Percentiles rank a stretch among this genome's conserved stretches.
Evolutionary conservation across 257 asterid genomes (phyloP).

Genomic region (Leptodermis oblonga): DNA sequence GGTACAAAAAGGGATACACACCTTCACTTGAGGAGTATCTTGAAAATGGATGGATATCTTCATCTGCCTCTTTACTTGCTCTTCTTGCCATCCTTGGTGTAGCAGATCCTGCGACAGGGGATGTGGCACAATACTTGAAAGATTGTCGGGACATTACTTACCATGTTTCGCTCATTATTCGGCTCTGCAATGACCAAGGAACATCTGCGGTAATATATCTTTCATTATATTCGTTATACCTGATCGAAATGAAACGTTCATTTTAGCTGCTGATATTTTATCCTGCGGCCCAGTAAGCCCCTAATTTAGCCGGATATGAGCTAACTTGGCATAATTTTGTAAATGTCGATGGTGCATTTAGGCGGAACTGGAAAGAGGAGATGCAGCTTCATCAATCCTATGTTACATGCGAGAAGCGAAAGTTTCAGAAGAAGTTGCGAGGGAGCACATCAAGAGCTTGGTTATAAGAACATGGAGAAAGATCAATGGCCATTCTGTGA

Average conservation of each 20-base stretch:
- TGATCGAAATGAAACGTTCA: too few relatives aligned
- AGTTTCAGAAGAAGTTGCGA: constrained; percentile 35
- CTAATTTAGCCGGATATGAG: too few relatives aligned
- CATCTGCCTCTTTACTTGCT: constrained; percentile 37
- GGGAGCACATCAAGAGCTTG: constrained; percentile 31
- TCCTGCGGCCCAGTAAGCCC: too few relatives aligned
- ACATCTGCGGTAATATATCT: constrained; percentile 66
- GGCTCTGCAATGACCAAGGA: constrained; percentile 58
- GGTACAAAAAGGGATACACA: constrained; percentile 34
- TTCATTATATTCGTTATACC: too few relatives aligned
- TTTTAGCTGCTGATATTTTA: too few relatives aligned
- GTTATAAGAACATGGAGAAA: constrained; percentile 35
- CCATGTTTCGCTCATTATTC: constrained; percentile 39
- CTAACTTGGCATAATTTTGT: too few relatives aligned
- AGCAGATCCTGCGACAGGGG: constrained; percentile 4
- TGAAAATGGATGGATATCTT: constrained; percentile 49
- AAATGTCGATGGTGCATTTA: too few relatives aligned
- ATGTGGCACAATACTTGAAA: constrained; percentile 18
- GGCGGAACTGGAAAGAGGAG: constrained; percentile 68
- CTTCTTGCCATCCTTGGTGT: constrained; percentile 33
- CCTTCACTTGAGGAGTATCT: constrained; percentile 49
- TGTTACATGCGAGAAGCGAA: constrained; percentile 56
- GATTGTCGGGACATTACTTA: constrained; percentile 27
- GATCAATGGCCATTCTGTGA: constrained; percentile 26
- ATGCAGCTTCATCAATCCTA: constrained; percentile 52